A percentile compares a stretch with the other conserved stretches of the same genome.
These are phyloP conservation scores for Yamadazyma songkhlaensis DNA, from an alignment of 1,139 yeast species.

Conservation along the genomic window DNA sequence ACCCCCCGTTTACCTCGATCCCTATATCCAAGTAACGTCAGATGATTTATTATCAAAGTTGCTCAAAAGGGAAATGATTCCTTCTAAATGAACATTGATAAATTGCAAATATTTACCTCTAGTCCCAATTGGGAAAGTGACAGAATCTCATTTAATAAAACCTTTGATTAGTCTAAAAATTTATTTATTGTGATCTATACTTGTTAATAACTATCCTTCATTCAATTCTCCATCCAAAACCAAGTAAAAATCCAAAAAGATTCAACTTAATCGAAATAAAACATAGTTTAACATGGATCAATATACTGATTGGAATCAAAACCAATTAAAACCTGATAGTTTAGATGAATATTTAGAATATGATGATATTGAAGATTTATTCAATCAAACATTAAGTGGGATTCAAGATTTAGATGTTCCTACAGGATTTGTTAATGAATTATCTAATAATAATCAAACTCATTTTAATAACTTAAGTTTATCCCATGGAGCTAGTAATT, in stretches of 20 bases:
- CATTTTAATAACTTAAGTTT: conserved; percentile 4
- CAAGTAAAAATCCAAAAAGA: too few species aligned
- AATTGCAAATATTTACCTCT: conserved; percentile 6
- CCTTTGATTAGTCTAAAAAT: too few species aligned
- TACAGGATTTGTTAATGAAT: conserved; percentile 26
- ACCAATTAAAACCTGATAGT: conserved; percentile 43
- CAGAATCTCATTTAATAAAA: too few species aligned
- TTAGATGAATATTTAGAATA: conserved; percentile 34
- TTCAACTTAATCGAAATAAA: too few species aligned
- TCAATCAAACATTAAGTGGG: conserved; percentile 43
- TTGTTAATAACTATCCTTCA: too few species aligned
- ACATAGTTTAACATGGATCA: conserved; percentile 22
- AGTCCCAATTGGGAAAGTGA: conserved; percentile 4
- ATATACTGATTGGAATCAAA: conserved; percentile 35
- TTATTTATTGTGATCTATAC: too few species aligned
- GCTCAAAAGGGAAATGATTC: too few species aligned
- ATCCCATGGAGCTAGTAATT: conserved; percentile 11
- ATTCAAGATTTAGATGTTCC: conserved; percentile 56
- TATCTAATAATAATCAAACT: conserved; percentile 8
- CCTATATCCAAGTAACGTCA: too few species aligned
- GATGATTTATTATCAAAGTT: too few species aligned
- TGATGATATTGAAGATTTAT: conserved; percentile 40
- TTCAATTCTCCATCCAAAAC: too few species aligned
- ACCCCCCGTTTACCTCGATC: too few species aligned
- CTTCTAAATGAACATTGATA: not conserved